Percentiles rank a stretch among this genome's conserved stretches.
phyloP scores from a whole-genome alignment of 2,329 filamentous ascomycete species.

The Aphanoascus verrucosus region DNA sequence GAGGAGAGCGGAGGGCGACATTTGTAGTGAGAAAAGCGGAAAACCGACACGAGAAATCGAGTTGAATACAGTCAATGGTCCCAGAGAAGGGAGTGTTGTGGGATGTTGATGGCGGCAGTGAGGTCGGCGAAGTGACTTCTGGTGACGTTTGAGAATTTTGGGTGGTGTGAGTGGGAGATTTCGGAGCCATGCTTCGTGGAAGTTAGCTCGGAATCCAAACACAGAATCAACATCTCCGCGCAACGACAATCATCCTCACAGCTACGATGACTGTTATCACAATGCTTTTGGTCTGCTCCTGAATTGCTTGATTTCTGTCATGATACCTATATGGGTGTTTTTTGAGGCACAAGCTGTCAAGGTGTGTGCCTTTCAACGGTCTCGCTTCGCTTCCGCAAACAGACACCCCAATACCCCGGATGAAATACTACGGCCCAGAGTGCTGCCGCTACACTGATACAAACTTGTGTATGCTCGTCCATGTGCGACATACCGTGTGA shows the following conservation, averaged over 20 bases:
- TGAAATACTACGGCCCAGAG: too few species aligned
- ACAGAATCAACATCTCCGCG: not conserved
- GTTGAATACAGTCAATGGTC: not conserved
- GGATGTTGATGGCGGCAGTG: conserved; percentile 9
- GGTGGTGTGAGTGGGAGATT: conserved; percentile 14
- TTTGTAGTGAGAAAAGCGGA: conserved; percentile 30
- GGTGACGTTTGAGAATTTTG: conserved; percentile 12
- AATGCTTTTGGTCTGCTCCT: too few species aligned
- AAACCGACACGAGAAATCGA: not conserved
- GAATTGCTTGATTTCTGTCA: too few species aligned
- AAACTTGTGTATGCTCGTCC: too few species aligned
- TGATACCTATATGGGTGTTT: too few species aligned
- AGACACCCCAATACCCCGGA: too few species aligned
- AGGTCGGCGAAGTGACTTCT: conserved; percentile 4
- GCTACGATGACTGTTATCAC: not conserved
- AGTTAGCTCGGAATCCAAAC: conserved; percentile 8
- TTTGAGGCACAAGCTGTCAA: too few species aligned
- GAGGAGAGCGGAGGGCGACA: conserved; percentile 59
- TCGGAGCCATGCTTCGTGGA: conserved; percentile 9
- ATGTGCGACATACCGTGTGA: too few species aligned
- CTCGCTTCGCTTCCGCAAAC: too few species aligned
- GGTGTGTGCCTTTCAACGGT: too few species aligned
- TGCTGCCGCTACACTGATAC: too few species aligned
- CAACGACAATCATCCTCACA: not conserved
- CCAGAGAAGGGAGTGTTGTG: not conserved